Conservation (phyloP, 345 rosid genomes). For the Diplotaxis tenuifolia region DNA sequence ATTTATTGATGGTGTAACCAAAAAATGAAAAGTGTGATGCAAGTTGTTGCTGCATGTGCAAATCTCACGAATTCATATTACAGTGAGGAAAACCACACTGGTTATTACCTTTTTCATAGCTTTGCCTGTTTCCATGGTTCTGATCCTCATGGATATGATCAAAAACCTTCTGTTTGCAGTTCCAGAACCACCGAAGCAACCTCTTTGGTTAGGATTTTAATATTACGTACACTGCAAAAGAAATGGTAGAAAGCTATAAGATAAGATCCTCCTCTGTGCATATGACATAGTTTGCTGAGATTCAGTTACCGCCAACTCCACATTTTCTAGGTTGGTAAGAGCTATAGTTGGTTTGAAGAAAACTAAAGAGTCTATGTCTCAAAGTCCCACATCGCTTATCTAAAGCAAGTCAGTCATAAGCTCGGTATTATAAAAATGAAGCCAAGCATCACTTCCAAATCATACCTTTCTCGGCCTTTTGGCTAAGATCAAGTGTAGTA, state of each 20-base stretch:
- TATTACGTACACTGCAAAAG: neutral
- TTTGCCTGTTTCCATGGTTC: neutral
- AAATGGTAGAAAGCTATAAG: too few species aligned
- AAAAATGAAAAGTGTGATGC: too few species aligned
- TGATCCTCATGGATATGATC: neutral
- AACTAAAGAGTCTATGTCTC: neutral
- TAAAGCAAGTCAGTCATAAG: neutral
- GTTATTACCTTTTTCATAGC: neutral
- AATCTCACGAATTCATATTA: neutral
- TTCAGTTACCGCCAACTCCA: too few species aligned
- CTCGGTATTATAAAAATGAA: neutral
- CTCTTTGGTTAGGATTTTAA: neutral
- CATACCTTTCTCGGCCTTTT: constrained; percentile 70
- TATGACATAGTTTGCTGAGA: too few species aligned
- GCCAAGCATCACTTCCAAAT: accelerated
- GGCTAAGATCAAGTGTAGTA: constrained; percentile 71
- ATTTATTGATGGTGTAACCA: too few species aligned
- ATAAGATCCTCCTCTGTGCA: too few species aligned
- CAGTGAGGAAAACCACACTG: neutral
- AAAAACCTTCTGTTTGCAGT: neutral
- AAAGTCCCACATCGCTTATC: neutral
- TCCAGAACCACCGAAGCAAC: neutral
- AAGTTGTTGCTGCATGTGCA: neutral
- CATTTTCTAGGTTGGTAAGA: neutral
- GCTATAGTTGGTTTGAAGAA: neutral